Evolutionary conservation across 306 rosid genomes (phyloP), one percentile per base, ranked within the genome.

Genomic region (Citrullus colocynthis): DNA sequence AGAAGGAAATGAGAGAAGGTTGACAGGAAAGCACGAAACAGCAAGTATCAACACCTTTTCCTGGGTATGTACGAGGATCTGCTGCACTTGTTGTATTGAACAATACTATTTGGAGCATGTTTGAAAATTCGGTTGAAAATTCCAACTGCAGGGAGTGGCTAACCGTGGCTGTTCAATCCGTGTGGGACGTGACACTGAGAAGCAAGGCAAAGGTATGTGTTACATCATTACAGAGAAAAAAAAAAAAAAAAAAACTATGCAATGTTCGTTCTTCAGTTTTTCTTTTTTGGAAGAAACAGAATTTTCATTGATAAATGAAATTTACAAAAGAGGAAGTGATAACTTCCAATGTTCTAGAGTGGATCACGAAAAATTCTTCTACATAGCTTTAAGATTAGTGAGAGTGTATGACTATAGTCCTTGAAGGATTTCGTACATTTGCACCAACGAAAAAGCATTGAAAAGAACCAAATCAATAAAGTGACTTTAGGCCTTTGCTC

Each of bases 1-100:
- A 80, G 99, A 96, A 91, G 99, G 99, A 78, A 96, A 96, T 76
- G 99, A 96, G 84, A 93, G 98, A 85, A 83, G 97, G 86, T 85
- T 96, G 90, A 96, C 99, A 69, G 99, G 99, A 89, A 91, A 90
- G 93, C 98, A 96, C 62, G 98, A 96, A 84, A 93, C 99, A 59
- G 99, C 99, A 39, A 84, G 73, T 89, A 91, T 93, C 36, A 77
- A 91, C 88, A 67, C 88, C 51, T 96, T 96, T 86, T 96, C 99
- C 69, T 96, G 99, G 99, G 99, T 96, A 89, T 58, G 83, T 77
- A 81, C 78, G 55, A 73, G 71, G 54, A 64, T 24, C 80, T 51
- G 6, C 79, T 65, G 52, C 63, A 30, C 66, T 65, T 52, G 11
- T 77, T 76, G 36, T 82, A 64, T 49, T 79, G 45, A 73, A 77